Evolutionary conservation across 371 early-diverging fungal genomes (phyloP).

Genomic region (Parasitella parasitica): DNA sequence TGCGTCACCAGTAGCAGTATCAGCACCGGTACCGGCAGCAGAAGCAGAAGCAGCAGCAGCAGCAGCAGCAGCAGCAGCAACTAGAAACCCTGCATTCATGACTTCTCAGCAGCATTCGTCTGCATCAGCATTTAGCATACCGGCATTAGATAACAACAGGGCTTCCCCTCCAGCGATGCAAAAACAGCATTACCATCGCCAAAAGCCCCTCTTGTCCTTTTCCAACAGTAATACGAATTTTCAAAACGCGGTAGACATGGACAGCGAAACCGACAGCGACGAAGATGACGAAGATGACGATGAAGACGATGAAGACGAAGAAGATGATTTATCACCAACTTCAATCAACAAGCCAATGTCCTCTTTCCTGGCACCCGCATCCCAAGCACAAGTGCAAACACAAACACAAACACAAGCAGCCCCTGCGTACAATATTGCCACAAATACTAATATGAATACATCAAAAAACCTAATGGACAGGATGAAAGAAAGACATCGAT

Average conservation of each 20-base stretch:
- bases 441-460: neutral
- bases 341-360: neutral
- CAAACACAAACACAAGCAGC: neutral
- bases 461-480: conserved; percentile 18
- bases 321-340: conserved; percentile 4
- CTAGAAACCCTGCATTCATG: conserved; percentile 13
- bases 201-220: conserved; percentile 15
- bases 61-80: neutral
- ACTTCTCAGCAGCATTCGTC: conserved; percentile 3
- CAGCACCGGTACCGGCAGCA: no score
- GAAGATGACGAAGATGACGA: conserved; percentile 8
- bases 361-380: no score
- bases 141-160: neutral
- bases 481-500: conserved; percentile 35
- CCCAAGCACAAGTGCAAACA: neutral
- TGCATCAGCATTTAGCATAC: neutral
- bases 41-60: neutral
- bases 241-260: neutral
- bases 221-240: neutral
- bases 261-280: no score
- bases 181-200: neutral
- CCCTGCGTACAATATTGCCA: neutral
- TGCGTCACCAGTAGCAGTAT: no score
- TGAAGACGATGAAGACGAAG: neutral
- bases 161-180: neutral